Evolutionary conservation across 371 early-diverging fungal species (phyloP).

Genomic region (Mortierella sp.): DNA sequence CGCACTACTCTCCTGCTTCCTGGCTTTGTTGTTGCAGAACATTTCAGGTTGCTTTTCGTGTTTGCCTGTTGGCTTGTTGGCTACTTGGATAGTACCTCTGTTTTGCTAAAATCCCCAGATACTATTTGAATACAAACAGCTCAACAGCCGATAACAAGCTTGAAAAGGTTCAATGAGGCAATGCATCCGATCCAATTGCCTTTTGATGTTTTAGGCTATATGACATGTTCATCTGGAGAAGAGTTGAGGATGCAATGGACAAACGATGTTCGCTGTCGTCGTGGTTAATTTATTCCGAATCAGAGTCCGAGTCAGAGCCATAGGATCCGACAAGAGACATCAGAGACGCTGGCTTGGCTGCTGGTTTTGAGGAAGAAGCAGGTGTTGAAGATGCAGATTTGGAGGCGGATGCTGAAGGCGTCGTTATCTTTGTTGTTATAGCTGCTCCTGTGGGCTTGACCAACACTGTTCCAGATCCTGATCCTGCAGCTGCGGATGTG

Average conservation of each 20-base stretch:
- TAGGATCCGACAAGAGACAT: slow-evolving; percentile 44
- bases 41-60: neutral
- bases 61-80: neutral
- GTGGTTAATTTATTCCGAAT: slow-evolving; percentile 27
- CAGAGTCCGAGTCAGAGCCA: slow-evolving; percentile 51
- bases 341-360: slow-evolving; percentile 35
- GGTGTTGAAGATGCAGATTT: slow-evolving; percentile 9
- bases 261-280: neutral
- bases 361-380: slow-evolving; percentile 17
- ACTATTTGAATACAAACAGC: neutral
- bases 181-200: too few species aligned
- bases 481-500: neutral
- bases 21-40: neutral
- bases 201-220: too few species aligned
- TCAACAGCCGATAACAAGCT: neutral
- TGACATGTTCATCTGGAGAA: neutral
- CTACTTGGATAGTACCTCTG: neutral
- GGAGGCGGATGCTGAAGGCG: neutral
- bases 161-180: too few species aligned
- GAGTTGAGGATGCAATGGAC: neutral
- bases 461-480: neutral
- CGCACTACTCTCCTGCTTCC: neutral
- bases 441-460: neutral
- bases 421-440: neutral
- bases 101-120: neutral